Percentiles rank a stretch among this genome's conserved stretches.
These are phyloP conservation scores for Exophiala alcalophila DNA, from an alignment of 2,329 filamentous ascomycete species.

Conservation along the genomic window DNA sequence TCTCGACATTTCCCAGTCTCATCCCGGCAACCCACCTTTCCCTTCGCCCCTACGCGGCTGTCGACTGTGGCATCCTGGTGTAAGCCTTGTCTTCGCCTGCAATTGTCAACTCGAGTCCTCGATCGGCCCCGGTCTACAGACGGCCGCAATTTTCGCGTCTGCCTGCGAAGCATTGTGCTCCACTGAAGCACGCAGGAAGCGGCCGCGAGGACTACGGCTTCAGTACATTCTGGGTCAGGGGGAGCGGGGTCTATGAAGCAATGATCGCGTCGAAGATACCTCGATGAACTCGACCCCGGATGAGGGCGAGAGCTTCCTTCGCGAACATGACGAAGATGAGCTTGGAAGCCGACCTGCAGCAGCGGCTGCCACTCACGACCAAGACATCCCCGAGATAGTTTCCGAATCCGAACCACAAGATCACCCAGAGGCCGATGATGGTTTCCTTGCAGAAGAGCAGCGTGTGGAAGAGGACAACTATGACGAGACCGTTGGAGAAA, in stretches of 20 bases:
- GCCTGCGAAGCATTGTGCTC: not conserved
- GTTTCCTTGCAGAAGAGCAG: slow-evolving; percentile 10
- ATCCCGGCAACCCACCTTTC: too few species aligned
- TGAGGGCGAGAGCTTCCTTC: slow-evolving; percentile 59
- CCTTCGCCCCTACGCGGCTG: too few species aligned
- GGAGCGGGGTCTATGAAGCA: slow-evolving; percentile 18
- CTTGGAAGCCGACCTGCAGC: slow-evolving; percentile 38
- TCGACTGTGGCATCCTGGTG: too few species aligned
- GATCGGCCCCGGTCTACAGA: too few species aligned
- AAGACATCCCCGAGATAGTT: slow-evolving; percentile 28
- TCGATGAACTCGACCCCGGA: slow-evolving; percentile 68
- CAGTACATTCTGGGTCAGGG: too few species aligned
- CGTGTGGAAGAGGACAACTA: slow-evolving; percentile 23
- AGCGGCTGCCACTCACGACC: slow-evolving; percentile 30
- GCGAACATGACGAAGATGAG: slow-evolving; percentile 48
- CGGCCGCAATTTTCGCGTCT: slow-evolving; percentile 6
- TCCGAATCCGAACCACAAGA: slow-evolving; percentile 7
- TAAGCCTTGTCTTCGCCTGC: too few species aligned
- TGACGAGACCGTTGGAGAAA: slow-evolving; percentile 25
- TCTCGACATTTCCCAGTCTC: too few species aligned
- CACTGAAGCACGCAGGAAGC: too few species aligned
- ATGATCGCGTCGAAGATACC: slow-evolving; percentile 32
- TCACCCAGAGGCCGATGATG: not conserved
- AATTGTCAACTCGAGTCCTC: too few species aligned
- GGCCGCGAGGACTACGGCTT: too few species aligned